Conservation (phyloP, 768 basidiomycete species). For the Tephrocybe rancida region DNA sequence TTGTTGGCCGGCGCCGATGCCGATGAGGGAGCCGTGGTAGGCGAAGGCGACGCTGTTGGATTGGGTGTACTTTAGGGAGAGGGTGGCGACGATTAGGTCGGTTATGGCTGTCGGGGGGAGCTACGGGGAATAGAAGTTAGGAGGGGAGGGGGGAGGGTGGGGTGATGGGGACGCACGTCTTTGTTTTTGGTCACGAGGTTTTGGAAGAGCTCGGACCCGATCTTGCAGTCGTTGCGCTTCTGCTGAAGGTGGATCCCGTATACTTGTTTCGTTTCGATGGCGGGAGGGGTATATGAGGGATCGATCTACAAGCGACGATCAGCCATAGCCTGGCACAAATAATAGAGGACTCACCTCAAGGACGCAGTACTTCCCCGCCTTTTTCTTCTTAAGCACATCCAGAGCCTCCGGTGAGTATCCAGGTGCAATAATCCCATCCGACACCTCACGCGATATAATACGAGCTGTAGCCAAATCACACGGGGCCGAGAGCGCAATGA, state of each 20-base stretch:
- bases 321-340: neutral
- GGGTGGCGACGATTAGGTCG: constrained; percentile 96
- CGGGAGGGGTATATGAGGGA: constrained; percentile 75
- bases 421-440: constrained; percentile 97
- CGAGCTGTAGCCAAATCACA: constrained; percentile 95
- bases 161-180: constrained; percentile 49
- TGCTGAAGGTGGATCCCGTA: constrained; percentile 93
- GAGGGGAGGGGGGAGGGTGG: too few species aligned
- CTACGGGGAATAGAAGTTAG: constrained; percentile 38
- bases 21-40: constrained; percentile 88
- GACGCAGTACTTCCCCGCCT: constrained; percentile 98
- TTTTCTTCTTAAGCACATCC: constrained; percentile 92
- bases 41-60: constrained; percentile 99
- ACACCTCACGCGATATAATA: constrained; percentile 98
- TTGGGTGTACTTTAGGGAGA: constrained; percentile 98
- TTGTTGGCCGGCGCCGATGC: constrained; percentile 97
- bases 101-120: constrained; percentile 75
- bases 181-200: constrained; percentile 92
- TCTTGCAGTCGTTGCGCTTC: constrained; percentile 86
- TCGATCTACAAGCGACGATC: constrained; percentile 70
- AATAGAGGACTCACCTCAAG: constrained; percentile 62
- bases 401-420: constrained; percentile 88
- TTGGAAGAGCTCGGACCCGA: constrained; percentile 76
- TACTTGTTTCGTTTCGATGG: constrained; percentile 91
- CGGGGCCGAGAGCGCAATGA: constrained; percentile 90